Conservation (phyloP, 225 moss, liverwort and hornwort genomes). For the Marchantia polymorpha region DNA sequence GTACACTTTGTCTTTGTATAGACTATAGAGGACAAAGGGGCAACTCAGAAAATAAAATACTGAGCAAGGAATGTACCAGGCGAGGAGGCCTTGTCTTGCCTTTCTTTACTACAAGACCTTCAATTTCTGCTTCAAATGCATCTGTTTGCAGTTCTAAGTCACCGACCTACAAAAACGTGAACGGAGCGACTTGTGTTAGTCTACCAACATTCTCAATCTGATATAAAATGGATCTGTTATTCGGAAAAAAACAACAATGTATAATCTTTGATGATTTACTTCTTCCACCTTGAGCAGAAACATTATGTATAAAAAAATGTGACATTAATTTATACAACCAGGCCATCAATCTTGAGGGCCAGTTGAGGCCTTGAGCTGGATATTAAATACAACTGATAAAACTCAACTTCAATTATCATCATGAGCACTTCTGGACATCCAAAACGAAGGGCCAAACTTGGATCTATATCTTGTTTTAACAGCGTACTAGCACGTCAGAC, state of each 20-base stretch:
- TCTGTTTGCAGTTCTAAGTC: constrained; percentile 81
- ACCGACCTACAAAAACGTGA: constrained; percentile 50
- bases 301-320: background rate
- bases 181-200: constrained; percentile 10
- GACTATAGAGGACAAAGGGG: background rate
- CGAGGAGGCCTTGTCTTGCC: constrained; percentile 88
- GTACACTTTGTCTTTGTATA: background rate
- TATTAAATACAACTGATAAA: background rate
- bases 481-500: background rate
- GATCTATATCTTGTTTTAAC: background rate
- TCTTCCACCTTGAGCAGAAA: background rate
- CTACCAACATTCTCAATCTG: background rate
- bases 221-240: background rate
- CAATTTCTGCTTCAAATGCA: constrained; percentile 91
- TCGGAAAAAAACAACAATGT: background rate
- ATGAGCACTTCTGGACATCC: background rate
- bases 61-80: constrained; percentile 52
- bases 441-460: background rate
- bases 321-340: too few species aligned
- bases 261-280: background rate
- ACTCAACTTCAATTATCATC: background rate
- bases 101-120: constrained; percentile 77
- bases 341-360: too few species aligned
- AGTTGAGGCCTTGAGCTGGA: background rate
- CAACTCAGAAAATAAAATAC: background rate